Evolutionary conservation across 1,284 basidiomycete species (phyloP), one percentile per base, ranked within the genome.

Genomic region (Cutaneotrichosporon cavernicola): DNA sequence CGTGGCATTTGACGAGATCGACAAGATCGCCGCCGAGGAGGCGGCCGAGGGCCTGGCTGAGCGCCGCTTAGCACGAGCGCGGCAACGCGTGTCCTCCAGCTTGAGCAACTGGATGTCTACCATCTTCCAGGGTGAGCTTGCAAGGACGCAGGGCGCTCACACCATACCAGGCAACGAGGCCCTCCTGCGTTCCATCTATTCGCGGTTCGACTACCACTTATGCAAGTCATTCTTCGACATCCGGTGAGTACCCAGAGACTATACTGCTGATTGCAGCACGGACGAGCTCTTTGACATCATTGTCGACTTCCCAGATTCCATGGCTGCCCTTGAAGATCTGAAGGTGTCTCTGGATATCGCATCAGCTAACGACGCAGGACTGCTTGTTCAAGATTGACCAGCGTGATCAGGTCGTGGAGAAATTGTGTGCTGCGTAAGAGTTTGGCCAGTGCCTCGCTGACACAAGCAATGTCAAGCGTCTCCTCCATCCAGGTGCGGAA

Each of bases 231-330:
- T 97, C 46, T 92, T 90, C 71, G 89, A 93, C 73, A 81, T 95
- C 55, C 83, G 92, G 92, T 92, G 67, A 32, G 76, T 60, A 7
- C 11, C 2, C 4, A 10, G 21, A 26, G 2, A 18, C 8, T 13
- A 11, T 31, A 47, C 13, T 30, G 22, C 40, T 60, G 7, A 50
- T 43, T 36, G 13, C 70, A 94, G 92, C 50, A 92, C 89, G 0
- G 84, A 84, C 58, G 92, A 98, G 79, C 88, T 99, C 21, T 98
- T 97, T 73, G 92, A 97, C 69, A 96, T 99, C 63, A 95, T 99
- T 64, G 88, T 96, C 56, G 90, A 94, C 72, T 97, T 88, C 71
- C 95, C 97, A 0, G 90, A 93, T 63, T 97, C 95, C 0, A 83
- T 84, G 66, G 86, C 89, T 1, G 94, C 93, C 0, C 81, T 99